Percentiles rank a stretch among this genome's conserved stretches.
phyloP scores from a whole-genome alignment of 2,329 filamentous ascomycete species.

The Alternaria viburni region DNA sequence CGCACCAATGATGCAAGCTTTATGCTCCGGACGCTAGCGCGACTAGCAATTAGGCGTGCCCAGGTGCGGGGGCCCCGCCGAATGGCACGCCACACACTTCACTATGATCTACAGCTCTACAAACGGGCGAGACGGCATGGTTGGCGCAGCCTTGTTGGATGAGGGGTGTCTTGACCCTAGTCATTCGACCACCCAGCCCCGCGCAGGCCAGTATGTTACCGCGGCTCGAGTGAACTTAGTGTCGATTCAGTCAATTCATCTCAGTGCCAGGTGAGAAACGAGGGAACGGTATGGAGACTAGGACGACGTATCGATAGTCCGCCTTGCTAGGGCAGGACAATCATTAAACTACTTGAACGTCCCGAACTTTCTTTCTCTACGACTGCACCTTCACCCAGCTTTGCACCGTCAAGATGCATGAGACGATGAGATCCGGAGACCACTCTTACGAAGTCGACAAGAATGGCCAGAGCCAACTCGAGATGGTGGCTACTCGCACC shows the following conservation, averaged over 20 bases:
- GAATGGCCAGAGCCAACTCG: slow-evolving; percentile 16
- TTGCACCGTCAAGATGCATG: slow-evolving; percentile 14
- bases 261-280: not conserved
- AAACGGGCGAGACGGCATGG: slow-evolving; percentile 1
- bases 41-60: not conserved
- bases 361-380: not conserved
- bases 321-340: not conserved
- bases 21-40: not conserved
- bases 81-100: slow-evolving; percentile 3
- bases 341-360: slow-evolving; percentile 9
- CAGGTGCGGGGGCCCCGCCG: slow-evolving; percentile 15
- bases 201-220: slow-evolving; percentile 7
- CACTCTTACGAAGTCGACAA: slow-evolving; percentile 18
- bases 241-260: not conserved
- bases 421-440: not conserved
- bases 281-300: not conserved
- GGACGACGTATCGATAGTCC: not conserved
- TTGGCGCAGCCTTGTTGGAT: not conserved
- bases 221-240: slow-evolving; percentile 14
- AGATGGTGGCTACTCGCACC: slow-evolving; percentile 20
- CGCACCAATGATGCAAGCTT: slow-evolving; percentile 1
- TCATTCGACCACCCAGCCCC: slow-evolving; percentile 1
- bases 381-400: not conserved
- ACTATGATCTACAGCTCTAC: slow-evolving; percentile 4
- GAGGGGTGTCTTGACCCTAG: slow-evolving; percentile 1